Percentiles rank a stretch among this genome's conserved stretches.
Conservation (phyloP, 1,284 basidiomycete genomes). For the Phellinidium pouzarii region DNA sequence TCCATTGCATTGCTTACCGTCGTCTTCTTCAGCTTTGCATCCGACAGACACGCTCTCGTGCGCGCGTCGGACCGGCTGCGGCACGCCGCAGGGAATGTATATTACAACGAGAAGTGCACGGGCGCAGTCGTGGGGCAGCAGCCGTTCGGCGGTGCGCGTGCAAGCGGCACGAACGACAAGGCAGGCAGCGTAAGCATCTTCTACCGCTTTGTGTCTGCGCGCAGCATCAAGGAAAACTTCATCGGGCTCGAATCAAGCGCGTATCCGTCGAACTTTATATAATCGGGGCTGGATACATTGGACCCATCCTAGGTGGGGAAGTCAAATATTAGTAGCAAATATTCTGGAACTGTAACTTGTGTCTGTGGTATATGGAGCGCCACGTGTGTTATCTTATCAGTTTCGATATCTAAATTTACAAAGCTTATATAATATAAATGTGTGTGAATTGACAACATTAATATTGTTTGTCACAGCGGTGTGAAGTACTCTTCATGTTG, state of each 20-base stretch:
- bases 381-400: too few species aligned
- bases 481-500: too few species aligned
- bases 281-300: too few species aligned
- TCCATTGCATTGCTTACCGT: constrained; percentile 10
- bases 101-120: constrained; percentile 95
- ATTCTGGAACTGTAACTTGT: too few species aligned
- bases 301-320: neutral
- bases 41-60: constrained; percentile 73
- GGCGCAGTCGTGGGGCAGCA: constrained; percentile 96
- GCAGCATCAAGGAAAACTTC: constrained; percentile 97
- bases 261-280: constrained; percentile 84
- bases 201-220: constrained; percentile 82
- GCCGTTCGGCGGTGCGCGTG: constrained; percentile 92
- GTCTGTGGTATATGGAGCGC: too few species aligned
- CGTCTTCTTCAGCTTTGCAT: constrained; percentile 58
- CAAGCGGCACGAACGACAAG: constrained; percentile 97
- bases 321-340: too few species aligned
- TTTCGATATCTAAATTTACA: too few species aligned
- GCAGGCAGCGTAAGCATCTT: constrained; percentile 89
- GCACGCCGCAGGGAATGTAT: constrained; percentile 85
- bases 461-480: too few species aligned
- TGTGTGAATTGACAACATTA: too few species aligned
- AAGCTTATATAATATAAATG: too few species aligned
- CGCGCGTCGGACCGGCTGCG: constrained; percentile 74
- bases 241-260: constrained; percentile 67